Evolutionary conservation across 164 flowering plant genomes (phyloP).

Genomic region (Nymphaea thermarum): DNA sequence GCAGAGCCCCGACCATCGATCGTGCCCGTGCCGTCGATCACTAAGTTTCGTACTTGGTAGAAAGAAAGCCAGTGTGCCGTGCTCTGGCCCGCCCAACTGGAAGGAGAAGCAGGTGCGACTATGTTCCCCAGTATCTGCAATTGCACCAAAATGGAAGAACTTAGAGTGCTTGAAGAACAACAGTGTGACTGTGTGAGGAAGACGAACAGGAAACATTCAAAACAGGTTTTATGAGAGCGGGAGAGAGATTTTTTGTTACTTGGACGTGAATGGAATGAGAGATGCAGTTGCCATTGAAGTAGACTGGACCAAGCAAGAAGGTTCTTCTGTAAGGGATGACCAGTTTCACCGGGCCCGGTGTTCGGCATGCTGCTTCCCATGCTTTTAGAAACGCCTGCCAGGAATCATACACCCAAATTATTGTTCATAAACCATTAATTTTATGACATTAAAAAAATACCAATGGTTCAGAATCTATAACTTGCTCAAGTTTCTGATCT

Average conservation of each 20-base stretch:
- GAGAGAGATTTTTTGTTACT: background rate
- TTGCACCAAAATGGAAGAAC: background rate
- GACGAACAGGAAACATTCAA: background rate
- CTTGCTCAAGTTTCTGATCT: background rate
- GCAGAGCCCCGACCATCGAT: background rate
- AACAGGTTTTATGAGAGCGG: background rate
- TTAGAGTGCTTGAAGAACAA: background rate
- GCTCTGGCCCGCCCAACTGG: background rate
- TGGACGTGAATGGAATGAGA: background rate
- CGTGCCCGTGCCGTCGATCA: background rate
- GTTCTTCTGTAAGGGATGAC: background rate
- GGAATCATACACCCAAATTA: background rate
- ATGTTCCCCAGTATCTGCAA: background rate
- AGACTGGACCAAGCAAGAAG: background rate
- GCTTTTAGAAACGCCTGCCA: background rate
- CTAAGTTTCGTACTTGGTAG: background rate
- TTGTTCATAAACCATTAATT: background rate
- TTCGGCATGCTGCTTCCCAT: background rate
- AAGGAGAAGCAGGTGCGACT: background rate
- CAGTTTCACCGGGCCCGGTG: background rate
- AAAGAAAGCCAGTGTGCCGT: background rate
- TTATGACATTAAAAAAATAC: too few species aligned
- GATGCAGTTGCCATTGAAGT: background rate
- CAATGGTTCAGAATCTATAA: too few species aligned
- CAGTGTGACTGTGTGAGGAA: too few species aligned